Evolutionary conservation across 2,329 filamentous ascomycete genomes (phyloP).

Genomic region (Thermoascus crustaceus): DNA sequence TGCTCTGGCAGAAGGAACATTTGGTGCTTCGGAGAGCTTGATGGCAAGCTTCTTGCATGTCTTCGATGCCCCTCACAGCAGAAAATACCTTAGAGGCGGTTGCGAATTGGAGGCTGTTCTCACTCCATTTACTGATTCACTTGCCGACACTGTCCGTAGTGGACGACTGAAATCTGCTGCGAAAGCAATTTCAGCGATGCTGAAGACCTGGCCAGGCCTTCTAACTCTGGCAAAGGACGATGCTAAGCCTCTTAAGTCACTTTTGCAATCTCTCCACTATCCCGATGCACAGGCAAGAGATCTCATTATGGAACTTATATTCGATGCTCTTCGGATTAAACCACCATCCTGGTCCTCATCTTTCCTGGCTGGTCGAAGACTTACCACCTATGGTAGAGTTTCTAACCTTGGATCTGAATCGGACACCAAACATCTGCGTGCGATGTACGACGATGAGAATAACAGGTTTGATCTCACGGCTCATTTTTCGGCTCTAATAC

Average conservation of each 20-base stretch:
- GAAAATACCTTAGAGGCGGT: slow-evolving; percentile 76
- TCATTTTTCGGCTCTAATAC: slow-evolving; percentile 82
- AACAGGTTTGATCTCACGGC: slow-evolving; percentile 65
- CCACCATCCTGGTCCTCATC: slow-evolving; percentile 90
- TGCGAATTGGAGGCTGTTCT: slow-evolving; percentile 86
- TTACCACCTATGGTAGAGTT: slow-evolving; percentile 95
- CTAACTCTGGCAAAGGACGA: slow-evolving; percentile 83
- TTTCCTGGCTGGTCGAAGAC: slow-evolving; percentile 80
- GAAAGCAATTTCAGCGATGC: slow-evolving; percentile 80
- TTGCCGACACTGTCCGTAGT: slow-evolving; percentile 47
- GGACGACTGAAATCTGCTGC: slow-evolving; percentile 75
- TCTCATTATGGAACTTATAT: slow-evolving; percentile 80
- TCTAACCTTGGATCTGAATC: slow-evolving; percentile 65
- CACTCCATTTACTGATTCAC: slow-evolving; percentile 82
- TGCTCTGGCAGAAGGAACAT: slow-evolving; percentile 79
- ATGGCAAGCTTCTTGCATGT: slow-evolving; percentile 83
- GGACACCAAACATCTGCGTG: slow-evolving; percentile 43
- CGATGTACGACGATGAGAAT: slow-evolving; percentile 61
- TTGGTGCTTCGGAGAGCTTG: slow-evolving; percentile 85
- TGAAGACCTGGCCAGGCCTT: slow-evolving; percentile 90
- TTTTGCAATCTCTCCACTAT: slow-evolving; percentile 60
- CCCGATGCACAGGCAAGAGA: slow-evolving; percentile 53
- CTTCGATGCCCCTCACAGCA: slow-evolving; percentile 71
- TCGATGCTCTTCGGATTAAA: slow-evolving; percentile 79
- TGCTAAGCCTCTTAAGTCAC: slow-evolving; percentile 72